These are phyloP conservation scores for Asterella californica DNA, from an alignment of 225 moss, liverwort and hornwort species.

Conservation along the genomic window DNA sequence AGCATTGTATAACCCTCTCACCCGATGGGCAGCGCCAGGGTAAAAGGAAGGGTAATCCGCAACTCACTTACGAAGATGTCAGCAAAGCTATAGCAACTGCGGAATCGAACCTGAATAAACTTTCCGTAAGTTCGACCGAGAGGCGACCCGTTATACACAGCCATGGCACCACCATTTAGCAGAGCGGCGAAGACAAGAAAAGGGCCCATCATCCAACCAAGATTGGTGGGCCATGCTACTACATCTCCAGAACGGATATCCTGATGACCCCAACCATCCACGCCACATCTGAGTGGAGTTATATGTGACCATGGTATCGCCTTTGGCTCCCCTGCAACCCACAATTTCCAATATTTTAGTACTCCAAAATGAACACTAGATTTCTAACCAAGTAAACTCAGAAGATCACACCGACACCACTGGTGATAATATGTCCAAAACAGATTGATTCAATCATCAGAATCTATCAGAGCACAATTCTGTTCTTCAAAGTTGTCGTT, in stretches of 20 bases:
- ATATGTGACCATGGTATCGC: constrained; percentile 93
- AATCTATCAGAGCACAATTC: neutral
- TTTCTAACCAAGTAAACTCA: neutral
- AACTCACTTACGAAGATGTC: neutral
- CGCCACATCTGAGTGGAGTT: constrained; percentile 59
- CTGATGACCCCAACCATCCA: constrained; percentile 77
- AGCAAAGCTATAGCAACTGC: neutral
- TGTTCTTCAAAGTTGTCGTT: neutral
- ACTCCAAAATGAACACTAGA: neutral
- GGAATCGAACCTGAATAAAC: constrained; percentile 66
- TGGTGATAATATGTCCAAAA: neutral
- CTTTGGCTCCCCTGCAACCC: constrained; percentile 73
- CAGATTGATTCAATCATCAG: neutral
- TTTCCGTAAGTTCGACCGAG: constrained; percentile 65
- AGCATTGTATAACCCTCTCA: neutral
- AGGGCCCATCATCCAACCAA: constrained; percentile 97
- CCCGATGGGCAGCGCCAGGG: too few species aligned
- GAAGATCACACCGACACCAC: neutral
- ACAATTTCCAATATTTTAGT: neutral
- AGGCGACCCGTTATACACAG: constrained; percentile 84
- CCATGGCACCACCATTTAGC: constrained; percentile 70
- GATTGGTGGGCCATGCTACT: constrained; percentile 71
- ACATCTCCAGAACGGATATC: constrained; percentile 67
- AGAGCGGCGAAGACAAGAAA: constrained; percentile 59
- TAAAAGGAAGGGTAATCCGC: too few species aligned